A percentile compares a stretch with the other conserved stretches of the same genome.
phyloP scores from a whole-genome alignment of 140 eudicot genomes.

The Stevia rebaudiana region DNA sequence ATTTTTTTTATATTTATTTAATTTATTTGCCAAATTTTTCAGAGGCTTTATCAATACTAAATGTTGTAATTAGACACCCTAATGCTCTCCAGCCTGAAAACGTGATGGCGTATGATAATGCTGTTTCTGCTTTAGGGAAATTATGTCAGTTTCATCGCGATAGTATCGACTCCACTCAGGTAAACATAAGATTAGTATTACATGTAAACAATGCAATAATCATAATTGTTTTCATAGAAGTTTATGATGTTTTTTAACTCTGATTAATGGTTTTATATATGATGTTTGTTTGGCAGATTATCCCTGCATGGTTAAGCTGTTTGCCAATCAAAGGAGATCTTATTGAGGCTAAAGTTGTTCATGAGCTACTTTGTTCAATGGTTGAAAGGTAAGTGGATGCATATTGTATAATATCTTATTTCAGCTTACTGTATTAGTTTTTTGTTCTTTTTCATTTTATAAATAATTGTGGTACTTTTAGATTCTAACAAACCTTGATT shows the following conservation, averaged over 20 bases:
- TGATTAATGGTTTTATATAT: neutral
- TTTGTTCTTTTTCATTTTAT: neutral
- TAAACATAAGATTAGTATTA: slow-evolving; percentile 8
- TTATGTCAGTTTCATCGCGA: slow-evolving; percentile 93
- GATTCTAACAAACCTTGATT: neutral
- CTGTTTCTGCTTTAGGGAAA: slow-evolving; percentile 96
- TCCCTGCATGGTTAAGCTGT: slow-evolving; percentile 93
- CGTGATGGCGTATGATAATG: slow-evolving; percentile 96
- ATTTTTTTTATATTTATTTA: neutral
- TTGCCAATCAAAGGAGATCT: slow-evolving; percentile 88
- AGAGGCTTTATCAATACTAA: slow-evolving; percentile 97
- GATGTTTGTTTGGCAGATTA: slow-evolving; percentile 46
- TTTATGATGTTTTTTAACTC: neutral
- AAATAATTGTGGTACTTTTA: neutral
- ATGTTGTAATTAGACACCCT: slow-evolving; percentile 78
- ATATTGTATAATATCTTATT: neutral
- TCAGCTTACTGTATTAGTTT: neutral
- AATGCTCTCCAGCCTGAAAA: slow-evolving; percentile 72
- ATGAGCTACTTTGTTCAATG: slow-evolving; percentile 93
- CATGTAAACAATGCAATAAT: neutral
- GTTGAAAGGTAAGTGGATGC: slow-evolving; percentile 62
- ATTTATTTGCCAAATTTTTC: slow-evolving; percentile 15
- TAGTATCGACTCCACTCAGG: slow-evolving; percentile 90
- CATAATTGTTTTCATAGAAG: neutral
- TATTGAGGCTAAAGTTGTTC: slow-evolving; percentile 95